phyloP scores from a whole-genome alignment of 768 basidiomycete species.

The Xerocomus spinulosus region DNA sequence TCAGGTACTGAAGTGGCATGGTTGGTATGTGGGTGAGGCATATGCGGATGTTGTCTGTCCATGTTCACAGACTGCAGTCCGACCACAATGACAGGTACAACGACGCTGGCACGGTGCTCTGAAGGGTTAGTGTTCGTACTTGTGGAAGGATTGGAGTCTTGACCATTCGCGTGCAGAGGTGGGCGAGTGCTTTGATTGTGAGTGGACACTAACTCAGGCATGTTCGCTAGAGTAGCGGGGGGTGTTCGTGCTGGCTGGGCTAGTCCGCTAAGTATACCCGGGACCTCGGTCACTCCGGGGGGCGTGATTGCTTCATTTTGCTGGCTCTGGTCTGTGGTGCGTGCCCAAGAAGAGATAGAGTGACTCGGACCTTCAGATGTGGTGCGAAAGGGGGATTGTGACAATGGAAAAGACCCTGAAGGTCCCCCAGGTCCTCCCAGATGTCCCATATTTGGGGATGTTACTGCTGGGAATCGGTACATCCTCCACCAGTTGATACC shows the following conservation, averaged over 20 bases:
- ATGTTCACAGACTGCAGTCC: conserved; percentile 72
- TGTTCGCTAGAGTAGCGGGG: conserved; percentile 11
- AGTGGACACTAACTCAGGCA: conserved; percentile 15
- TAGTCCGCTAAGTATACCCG: conserved; percentile 16
- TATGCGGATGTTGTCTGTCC: conserved; percentile 32
- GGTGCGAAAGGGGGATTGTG: conserved; percentile 21
- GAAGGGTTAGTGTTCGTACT: conserved; percentile 15
- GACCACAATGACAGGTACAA: conserved; percentile 81
- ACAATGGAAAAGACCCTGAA: conserved; percentile 19
- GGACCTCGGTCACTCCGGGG: conserved; percentile 11
- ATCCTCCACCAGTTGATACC: conserved; percentile 79
- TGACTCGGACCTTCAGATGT: conserved; percentile 19
- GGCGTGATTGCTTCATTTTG: conserved; percentile 20
- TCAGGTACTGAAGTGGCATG: conserved; percentile 14
- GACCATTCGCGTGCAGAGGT: conserved; percentile 6
- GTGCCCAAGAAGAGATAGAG: conserved; percentile 17
- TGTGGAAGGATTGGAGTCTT: conserved; percentile 14
- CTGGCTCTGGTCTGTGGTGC: conserved; percentile 11
- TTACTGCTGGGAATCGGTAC: conserved; percentile 75
- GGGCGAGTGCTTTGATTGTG: conserved; percentile 7
- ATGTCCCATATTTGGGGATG: conserved; percentile 31
- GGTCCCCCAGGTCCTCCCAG: conserved; percentile 16
- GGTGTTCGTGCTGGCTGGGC: conserved; percentile 7
- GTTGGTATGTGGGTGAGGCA: conserved; percentile 12
- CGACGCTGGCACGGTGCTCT: conserved; percentile 38